Evolutionary conservation across 106 monocot genomes (phyloP).

Genomic region (Dendrobium catenatum): DNA sequence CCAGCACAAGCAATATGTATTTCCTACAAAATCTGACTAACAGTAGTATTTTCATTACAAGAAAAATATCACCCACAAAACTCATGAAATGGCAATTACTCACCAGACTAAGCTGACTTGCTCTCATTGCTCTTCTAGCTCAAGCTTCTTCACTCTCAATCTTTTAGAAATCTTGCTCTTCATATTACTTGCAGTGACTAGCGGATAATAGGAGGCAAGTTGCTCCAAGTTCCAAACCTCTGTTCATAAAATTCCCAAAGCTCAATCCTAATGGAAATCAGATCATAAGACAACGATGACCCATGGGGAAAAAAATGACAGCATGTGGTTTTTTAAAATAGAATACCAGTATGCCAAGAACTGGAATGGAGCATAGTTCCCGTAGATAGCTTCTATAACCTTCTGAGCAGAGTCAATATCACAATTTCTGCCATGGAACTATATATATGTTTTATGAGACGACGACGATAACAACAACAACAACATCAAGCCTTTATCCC

Average conservation of each 20-base stretch:
- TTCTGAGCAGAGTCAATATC: conserved; percentile 18
- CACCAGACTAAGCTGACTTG: neutral
- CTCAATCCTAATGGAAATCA: conserved; percentile 40
- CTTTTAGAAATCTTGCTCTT: conserved; percentile 17
- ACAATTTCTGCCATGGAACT: conserved; percentile 47
- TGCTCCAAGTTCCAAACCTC: conserved; percentile 53
- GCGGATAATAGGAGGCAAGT: conserved; percentile 49
- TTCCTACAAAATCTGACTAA: neutral
- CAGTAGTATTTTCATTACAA: neutral
- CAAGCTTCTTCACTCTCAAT: neutral
- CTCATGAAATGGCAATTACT: neutral
- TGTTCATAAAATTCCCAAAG: conserved; percentile 66
- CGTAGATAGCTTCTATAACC: conserved; percentile 47
- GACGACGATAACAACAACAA: too few species aligned
- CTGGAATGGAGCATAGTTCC: conserved; percentile 59
- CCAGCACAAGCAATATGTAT: too few species aligned
- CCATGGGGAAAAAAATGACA: neutral
- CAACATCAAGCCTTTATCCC: too few species aligned
- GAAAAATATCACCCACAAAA: neutral
- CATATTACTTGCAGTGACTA: conserved; percentile 69
- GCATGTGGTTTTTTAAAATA: neutral
- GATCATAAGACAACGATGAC: neutral
- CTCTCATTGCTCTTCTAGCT: neutral
- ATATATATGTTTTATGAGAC: neutral
- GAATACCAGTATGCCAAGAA: conserved; percentile 85